Percentiles rank a stretch among this genome's conserved stretches.
Conservation (phyloP, 306 rosid species). For the Abrus precatorius region DNA sequence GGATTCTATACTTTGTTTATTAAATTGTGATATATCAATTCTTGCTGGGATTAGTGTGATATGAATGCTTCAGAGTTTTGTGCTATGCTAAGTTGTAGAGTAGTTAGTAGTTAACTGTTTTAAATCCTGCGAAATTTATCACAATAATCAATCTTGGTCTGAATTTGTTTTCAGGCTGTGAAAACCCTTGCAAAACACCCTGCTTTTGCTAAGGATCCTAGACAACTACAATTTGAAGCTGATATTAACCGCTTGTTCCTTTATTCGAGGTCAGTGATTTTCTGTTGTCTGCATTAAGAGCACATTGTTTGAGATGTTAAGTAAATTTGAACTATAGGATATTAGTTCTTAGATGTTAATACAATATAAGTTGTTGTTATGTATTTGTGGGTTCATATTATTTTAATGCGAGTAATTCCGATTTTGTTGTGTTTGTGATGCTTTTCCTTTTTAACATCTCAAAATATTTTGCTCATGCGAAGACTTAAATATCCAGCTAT, state of each 20-base stretch:
- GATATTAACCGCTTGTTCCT: conserved; percentile 90
- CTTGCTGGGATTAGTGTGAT: neutral
- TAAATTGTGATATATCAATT: conserved; percentile 14
- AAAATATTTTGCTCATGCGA: conserved; percentile 51
- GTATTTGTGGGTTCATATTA: conserved; percentile 7
- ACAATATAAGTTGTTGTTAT: conserved; percentile 12
- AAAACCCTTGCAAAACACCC: conserved; percentile 74
- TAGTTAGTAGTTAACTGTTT: neutral
- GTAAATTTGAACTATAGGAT: conserved; percentile 4
- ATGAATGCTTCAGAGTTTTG: conserved; percentile 9
- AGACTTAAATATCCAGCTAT: conserved; percentile 70
- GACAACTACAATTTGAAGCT: conserved; percentile 79
- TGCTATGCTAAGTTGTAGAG: conserved; percentile 3
- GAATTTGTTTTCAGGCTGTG: conserved; percentile 64
- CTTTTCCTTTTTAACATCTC: conserved; percentile 19
- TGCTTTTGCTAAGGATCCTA: conserved; percentile 69
- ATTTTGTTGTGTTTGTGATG: conserved; percentile 12
- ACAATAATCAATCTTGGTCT: neutral
- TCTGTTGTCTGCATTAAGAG: conserved; percentile 12
- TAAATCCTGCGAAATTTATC: conserved; percentile 23
- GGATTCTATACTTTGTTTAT: neutral
- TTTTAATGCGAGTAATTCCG: conserved; percentile 8
- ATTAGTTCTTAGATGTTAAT: conserved; percentile 3
- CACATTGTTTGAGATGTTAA: conserved; percentile 1
- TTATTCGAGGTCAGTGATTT: conserved; percentile 69